These are phyloP conservation scores for Lentinula lateritia DNA, from an alignment of 768 basidiomycete genomes.

Conservation along the genomic window DNA sequence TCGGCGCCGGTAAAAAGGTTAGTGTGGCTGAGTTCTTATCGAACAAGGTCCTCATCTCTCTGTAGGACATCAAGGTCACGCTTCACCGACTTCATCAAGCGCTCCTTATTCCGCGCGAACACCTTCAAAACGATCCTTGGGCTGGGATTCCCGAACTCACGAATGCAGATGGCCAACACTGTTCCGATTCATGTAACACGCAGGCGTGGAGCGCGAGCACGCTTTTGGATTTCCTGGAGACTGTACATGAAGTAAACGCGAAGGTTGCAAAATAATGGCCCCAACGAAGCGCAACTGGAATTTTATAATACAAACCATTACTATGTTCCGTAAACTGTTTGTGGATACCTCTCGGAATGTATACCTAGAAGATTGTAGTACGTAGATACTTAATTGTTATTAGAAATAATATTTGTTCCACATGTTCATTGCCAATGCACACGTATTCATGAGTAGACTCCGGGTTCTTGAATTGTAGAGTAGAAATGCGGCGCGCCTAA, in stretches of 20 bases:
- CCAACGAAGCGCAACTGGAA: too few species aligned
- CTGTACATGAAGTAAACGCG: constrained; percentile 42
- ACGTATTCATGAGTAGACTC: too few species aligned
- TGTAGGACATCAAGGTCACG: constrained; percentile 62
- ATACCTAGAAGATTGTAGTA: not conserved
- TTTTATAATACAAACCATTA: not conserved
- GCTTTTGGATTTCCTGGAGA: constrained; percentile 82
- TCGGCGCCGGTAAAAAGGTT: constrained; percentile 66
- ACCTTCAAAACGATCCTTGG: constrained; percentile 84
- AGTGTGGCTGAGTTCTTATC: constrained; percentile 17
- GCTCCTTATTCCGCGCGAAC: constrained; percentile 61
- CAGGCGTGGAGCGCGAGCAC: constrained; percentile 98
- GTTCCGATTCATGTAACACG: constrained; percentile 84
- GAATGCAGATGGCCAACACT: constrained; percentile 78
- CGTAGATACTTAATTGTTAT: too few species aligned
- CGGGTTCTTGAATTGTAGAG: too few species aligned
- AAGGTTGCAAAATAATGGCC: not conserved
- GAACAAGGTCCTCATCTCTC: constrained; percentile 6
- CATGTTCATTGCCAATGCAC: too few species aligned
- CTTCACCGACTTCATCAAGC: constrained; percentile 75
- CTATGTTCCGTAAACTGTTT: too few species aligned
- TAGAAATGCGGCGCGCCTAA: too few species aligned
- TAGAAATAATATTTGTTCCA: too few species aligned
- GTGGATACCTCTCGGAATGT: not conserved
- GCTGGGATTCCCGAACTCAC: constrained; percentile 91